Evolutionary conservation across 2,329 filamentous ascomycete species (phyloP).

Genomic region (Hyphodiscus sp.): DNA sequence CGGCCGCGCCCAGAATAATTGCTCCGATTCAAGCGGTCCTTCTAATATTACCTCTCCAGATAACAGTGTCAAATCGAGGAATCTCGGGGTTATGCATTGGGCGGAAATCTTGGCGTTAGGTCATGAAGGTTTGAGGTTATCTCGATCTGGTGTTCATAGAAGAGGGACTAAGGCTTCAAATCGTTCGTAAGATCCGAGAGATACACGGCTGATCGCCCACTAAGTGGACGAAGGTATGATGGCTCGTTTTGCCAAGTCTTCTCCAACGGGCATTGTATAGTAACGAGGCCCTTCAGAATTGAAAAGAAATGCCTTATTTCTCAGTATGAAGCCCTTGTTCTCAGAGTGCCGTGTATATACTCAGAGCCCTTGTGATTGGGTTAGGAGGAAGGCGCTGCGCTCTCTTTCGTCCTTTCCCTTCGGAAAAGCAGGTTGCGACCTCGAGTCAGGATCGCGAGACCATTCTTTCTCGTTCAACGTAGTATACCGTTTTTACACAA

Average conservation of each 20-base stretch:
- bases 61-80: neutral
- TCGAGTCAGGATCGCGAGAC: neutral
- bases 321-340: neutral
- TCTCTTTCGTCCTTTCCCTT: neutral
- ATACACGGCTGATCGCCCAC: neutral
- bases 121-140: conserved; percentile 4
- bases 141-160: neutral
- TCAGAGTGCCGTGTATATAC: neutral
- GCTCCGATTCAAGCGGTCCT: neutral
- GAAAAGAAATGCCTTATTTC: conserved; percentile 1
- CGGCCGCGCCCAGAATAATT: conserved; percentile 61
- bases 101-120: conserved; percentile 17
- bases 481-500: neutral
- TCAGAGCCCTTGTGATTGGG: neutral
- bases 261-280: conserved; percentile 10
- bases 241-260: conserved; percentile 4
- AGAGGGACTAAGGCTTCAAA: neutral
- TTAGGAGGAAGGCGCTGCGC: neutral
- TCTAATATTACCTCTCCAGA: neutral
- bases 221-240: neutral
- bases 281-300: conserved; percentile 12
- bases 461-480: neutral
- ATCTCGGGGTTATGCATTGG: conserved; percentile 14
- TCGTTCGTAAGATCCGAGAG: neutral
- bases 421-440: neutral